phyloP scores from a whole-genome alignment of 371 early-diverging fungal species.

The Haplosporangium sp. region DNA sequence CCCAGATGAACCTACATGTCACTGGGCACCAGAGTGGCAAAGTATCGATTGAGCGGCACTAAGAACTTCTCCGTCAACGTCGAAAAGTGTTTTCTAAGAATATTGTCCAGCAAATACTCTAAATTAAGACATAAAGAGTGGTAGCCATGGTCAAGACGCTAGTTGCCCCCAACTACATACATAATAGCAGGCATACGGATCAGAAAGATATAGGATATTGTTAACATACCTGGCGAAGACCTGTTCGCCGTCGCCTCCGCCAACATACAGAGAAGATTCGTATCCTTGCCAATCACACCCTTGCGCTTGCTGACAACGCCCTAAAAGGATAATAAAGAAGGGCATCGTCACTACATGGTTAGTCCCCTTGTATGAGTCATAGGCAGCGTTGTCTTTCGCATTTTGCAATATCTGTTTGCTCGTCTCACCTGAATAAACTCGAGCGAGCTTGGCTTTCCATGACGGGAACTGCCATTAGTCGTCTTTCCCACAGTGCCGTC shows the following conservation, averaged over 20 bases:
- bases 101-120: constrained; percentile 85
- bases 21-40: constrained; percentile 84
- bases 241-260: constrained; percentile 76
- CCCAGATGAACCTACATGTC: constrained; percentile 57
- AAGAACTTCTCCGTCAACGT: constrained; percentile 94
- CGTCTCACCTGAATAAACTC: constrained; percentile 67
- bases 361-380: neutral
- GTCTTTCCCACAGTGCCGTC: constrained; percentile 31
- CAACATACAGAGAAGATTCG: constrained; percentile 74
- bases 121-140: neutral
- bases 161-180: neutral
- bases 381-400: no score
- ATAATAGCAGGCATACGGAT: no score
- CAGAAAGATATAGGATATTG: neutral
- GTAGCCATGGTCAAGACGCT: neutral
- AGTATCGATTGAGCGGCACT: constrained; percentile 94
- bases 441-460: constrained; percentile 47
- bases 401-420: neutral
- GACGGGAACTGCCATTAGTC: constrained; percentile 7
- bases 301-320: constrained; percentile 84
- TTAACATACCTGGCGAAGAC: constrained; percentile 64
- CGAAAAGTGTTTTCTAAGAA: constrained; percentile 90
- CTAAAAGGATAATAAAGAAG: constrained; percentile 23
- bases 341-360: neutral
- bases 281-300: constrained; percentile 82